phyloP scores from a whole-genome alignment of 23 red algal species.

The Cyanidioschyzon merolae region DNA sequence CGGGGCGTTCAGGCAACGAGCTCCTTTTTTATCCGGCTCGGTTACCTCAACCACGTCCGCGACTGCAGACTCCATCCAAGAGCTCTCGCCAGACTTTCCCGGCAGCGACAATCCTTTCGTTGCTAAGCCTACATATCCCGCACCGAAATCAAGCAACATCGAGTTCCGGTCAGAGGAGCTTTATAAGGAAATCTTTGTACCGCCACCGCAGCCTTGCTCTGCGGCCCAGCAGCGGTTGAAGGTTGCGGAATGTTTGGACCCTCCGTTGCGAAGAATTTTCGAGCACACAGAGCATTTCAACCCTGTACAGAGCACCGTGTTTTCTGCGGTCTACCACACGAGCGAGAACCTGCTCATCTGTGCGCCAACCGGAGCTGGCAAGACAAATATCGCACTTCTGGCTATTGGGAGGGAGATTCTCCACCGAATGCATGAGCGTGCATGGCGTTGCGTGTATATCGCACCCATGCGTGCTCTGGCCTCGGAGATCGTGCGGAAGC shows the following conservation, averaged over 20 bases:
- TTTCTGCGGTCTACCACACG: conserved; percentile 40
- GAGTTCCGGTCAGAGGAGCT: neutral
- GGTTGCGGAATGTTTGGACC: conserved; percentile 10
- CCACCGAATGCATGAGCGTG: neutral
- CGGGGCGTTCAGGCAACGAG: too few relatives aligned
- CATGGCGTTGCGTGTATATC: conserved; percentile 57
- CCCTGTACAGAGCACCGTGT: conserved; percentile 67
- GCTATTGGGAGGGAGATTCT: conserved; percentile 61
- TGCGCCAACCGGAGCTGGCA: conserved; percentile 93
- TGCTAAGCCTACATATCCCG: neutral
- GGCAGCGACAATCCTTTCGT: neutral
- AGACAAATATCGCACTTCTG: conserved; percentile 90
- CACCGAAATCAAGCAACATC: neutral
- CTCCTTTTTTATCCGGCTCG: too few relatives aligned
- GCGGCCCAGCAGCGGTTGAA: neutral
- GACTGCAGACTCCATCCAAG: neutral
- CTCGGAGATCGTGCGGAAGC: conserved; percentile 77
- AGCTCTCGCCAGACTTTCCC: too few relatives aligned
- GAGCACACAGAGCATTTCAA: conserved; percentile 35
- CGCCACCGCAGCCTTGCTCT: neutral
- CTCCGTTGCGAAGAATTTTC: neutral
- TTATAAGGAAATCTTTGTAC: neutral
- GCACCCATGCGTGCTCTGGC: conserved; percentile 98
- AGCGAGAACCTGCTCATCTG: conserved; percentile 91
- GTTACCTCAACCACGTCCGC: neutral